Evolutionary conservation across 306 rosid species (phyloP), one percentile per base, ranked within the genome.

Genomic region (Alnus glutinosa): DNA sequence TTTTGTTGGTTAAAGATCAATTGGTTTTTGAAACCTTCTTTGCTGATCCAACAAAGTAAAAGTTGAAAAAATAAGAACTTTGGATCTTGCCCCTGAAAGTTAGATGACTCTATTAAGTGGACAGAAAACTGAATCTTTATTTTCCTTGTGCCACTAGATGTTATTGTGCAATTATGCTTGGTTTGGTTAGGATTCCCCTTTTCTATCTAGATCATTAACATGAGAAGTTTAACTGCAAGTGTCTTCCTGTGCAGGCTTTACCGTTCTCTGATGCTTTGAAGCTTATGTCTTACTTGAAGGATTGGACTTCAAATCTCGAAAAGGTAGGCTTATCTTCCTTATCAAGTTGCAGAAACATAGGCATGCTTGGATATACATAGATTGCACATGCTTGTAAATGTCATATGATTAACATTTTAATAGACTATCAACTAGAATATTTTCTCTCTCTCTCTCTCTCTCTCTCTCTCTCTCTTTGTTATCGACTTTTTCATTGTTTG

Each of bases 261-360:
- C 92, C 98, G 4, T 95, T 95, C 81, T 83, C 98, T 19, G 98
- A 94, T 82, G 94, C 97, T 58, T 85, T 95, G 84, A 92, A 87
- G 82, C 91, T 95, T 76, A 71, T 92, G 75, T 82, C 94, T 37
- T 91, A 89, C 91, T 86, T 89, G 85, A 95, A 95, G 86, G 90
- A 90, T 71, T 95, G 98, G 98, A 84, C 85, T 78, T 82, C 89
- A 55, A 85, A 92, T 79, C 88, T 89, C n/a, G 97, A 91, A 62
- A 95, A 95, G 98, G 98, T 94, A 79, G 75, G 62, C 62, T 76
- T 30, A 36, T 77, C 51, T 13, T 9, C 13, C 8, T 23, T 23
- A 23, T 23, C 28, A 23, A 23, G 28, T 23, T 74, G 71, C 67
- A 30, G 42, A 77, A 63, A 78, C 14, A 52, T 82, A 62, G 64